These are phyloP conservation scores for Vitis vinifera DNA, from an alignment of 164 flowering plant species.

Conservation along the genomic window DNA sequence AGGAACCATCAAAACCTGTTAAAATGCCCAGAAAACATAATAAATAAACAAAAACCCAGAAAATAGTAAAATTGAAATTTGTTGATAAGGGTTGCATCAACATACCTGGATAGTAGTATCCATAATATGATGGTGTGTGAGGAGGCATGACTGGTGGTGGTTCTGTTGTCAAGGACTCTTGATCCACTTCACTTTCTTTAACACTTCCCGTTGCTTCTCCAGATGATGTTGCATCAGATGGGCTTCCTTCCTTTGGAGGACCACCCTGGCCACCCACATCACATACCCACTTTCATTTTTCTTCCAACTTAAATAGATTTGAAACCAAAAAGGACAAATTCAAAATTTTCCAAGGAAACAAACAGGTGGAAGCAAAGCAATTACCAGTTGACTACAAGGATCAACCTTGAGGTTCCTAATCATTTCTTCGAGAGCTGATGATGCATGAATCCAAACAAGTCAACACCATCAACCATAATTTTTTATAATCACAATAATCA, in stretches of 20 bases:
- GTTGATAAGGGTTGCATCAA: background rate
- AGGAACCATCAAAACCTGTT: constrained; percentile 48
- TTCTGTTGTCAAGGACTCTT: constrained; percentile 32
- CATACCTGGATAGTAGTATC: constrained; percentile 60
- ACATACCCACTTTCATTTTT: background rate
- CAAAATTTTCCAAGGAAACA: background rate
- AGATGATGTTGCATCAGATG: constrained; percentile 42
- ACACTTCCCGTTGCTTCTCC: constrained; percentile 38
- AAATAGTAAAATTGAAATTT: background rate
- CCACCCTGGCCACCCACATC: constrained; percentile 11
- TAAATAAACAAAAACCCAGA: background rate
- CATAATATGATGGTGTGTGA: constrained; percentile 40
- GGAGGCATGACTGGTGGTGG: constrained; percentile 9
- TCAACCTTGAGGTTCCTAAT: constrained; percentile 37
- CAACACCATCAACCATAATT: background rate
- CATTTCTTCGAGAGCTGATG: constrained; percentile 39
- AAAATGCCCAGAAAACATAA: background rate
- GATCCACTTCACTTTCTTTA: constrained; percentile 38
- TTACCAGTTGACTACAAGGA: constrained; percentile 26
- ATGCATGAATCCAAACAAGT: constrained; percentile 20
- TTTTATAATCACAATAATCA: background rate
- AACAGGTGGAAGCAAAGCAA: background rate
- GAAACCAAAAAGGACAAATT: background rate
- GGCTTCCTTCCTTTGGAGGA: constrained; percentile 33
- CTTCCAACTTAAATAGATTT: too few relatives aligned